Percentiles rank a stretch among this genome's conserved stretches.
Conservation (phyloP, 148 eudicot species). For the Suaeda aralocaspica region DNA sequence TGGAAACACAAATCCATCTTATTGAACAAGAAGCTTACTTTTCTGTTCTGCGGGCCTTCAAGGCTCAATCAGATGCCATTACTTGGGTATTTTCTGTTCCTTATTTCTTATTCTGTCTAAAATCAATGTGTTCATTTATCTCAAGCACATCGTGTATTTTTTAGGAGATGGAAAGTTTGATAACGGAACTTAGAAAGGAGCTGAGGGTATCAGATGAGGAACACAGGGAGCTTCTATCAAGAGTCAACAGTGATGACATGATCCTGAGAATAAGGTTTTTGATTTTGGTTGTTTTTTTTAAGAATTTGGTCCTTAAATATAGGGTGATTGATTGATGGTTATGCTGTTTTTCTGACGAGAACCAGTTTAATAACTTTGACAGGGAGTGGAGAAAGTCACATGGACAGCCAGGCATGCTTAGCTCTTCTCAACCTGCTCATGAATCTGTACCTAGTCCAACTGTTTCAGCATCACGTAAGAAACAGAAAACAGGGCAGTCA, state of each 20-base stretch:
- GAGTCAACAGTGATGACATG: slow-evolving; percentile 79
- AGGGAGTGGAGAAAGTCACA: slow-evolving; percentile 93
- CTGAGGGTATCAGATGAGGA: slow-evolving; percentile 89
- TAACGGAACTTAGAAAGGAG: slow-evolving; percentile 90
- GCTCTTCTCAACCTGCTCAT: slow-evolving; percentile 53
- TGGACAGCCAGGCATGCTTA: slow-evolving; percentile 57
- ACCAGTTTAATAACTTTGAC: slow-evolving; percentile 20
- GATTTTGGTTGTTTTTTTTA: slow-evolving; percentile 5
- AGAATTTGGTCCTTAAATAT: not conserved
- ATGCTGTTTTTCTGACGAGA: slow-evolving; percentile 19
- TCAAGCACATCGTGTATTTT: slow-evolving; percentile 1
- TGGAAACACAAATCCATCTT: slow-evolving; percentile 78
- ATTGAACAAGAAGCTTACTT: slow-evolving; percentile 88
- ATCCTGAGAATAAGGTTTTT: slow-evolving; percentile 73
- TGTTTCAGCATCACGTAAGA: slow-evolving; percentile 80
- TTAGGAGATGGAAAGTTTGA: slow-evolving; percentile 84
- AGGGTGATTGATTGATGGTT: not conserved
- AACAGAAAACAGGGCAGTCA: slow-evolving; percentile 59
- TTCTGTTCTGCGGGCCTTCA: slow-evolving; percentile 76
- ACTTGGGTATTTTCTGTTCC: slow-evolving; percentile 55
- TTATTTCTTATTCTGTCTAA: slow-evolving; percentile 2
- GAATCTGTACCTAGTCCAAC: slow-evolving; percentile 78
- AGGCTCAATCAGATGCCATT: slow-evolving; percentile 89
- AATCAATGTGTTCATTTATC: slow-evolving; percentile 7
- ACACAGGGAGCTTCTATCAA: slow-evolving; percentile 73